phyloP scores from a whole-genome alignment of 2,329 filamentous ascomycete species.

The Capronia coronata region DNA sequence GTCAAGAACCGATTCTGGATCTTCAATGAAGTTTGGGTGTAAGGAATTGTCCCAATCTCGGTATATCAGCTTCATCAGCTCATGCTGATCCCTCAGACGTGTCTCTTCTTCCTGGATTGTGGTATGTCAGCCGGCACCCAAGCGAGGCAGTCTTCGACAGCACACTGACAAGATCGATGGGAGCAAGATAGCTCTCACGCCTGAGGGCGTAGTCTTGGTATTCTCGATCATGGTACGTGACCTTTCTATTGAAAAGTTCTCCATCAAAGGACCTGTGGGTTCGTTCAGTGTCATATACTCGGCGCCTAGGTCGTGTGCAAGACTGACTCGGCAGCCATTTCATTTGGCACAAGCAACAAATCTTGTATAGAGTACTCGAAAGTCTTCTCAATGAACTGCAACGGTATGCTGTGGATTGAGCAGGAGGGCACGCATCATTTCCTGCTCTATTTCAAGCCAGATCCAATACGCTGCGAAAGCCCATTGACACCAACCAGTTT shows the following conservation, averaged over 20 bases:
- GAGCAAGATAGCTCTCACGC: conserved; percentile 14
- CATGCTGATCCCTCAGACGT: conserved; percentile 14
- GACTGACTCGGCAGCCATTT: conserved; percentile 2
- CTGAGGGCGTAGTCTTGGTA: conserved; percentile 19
- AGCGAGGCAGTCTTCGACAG: not conserved
- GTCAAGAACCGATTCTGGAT: conserved; percentile 17
- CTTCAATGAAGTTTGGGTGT: conserved; percentile 9
- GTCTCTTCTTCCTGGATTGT: conserved; percentile 16
- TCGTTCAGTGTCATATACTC: not conserved
- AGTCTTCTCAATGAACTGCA: not conserved
- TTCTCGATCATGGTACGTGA: conserved; percentile 14
- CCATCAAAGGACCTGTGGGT: conserved; percentile 1
- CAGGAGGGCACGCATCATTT: no score
- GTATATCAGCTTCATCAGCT: conserved; percentile 17
- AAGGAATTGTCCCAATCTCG: conserved; percentile 17
- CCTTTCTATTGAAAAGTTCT: conserved; percentile 12
- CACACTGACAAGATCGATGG: conserved; percentile 15
- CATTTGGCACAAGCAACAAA: not conserved
- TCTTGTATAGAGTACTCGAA: no score
- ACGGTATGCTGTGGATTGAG: no score
- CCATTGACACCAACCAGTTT: not conserved
- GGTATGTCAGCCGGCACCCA: not conserved
- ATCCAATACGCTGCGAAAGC: no score
- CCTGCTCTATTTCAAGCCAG: no score
- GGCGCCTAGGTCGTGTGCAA: not conserved